Conservation (phyloP, 2,329 filamentous ascomycete species). For the Penicillium sp. region DNA sequence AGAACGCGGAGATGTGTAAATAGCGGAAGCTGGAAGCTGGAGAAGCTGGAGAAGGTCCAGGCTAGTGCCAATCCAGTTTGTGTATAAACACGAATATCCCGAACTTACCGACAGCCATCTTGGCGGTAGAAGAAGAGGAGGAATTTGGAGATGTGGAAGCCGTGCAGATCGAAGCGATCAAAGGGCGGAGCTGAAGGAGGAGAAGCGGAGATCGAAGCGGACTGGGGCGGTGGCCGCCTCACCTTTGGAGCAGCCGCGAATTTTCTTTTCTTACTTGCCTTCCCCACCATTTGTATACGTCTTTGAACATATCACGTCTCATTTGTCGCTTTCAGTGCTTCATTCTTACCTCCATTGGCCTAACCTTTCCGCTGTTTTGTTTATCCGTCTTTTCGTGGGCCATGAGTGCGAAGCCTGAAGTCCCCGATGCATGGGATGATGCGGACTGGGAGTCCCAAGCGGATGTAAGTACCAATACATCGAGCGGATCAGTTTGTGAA, state of each 20-base stretch:
- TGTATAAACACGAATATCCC: background rate
- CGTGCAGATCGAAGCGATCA: conserved; percentile 11
- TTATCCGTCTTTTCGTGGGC: conserved; percentile 19
- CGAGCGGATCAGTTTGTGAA: background rate
- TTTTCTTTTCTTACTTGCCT: conserved; percentile 29
- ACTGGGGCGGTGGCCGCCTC: conserved; percentile 31
- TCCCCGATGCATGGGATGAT: conserved; percentile 87
- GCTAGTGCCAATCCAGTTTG: background rate
- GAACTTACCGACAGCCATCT: conserved; percentile 35
- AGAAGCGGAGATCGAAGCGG: conserved; percentile 26
- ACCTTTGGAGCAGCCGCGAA: conserved; percentile 20
- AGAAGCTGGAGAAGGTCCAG: background rate
- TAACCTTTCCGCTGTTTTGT: background rate
- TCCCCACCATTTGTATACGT: conserved; percentile 19
- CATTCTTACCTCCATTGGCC: background rate
- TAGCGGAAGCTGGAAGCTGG: conserved; percentile 8
- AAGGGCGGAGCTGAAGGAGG: background rate
- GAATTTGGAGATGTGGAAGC: background rate
- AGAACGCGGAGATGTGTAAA: conserved; percentile 8
- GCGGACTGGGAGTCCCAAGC: conserved; percentile 86
- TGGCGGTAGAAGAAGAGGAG: conserved; percentile 4
- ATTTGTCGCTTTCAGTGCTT: background rate
- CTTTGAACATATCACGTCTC: conserved; percentile 22
- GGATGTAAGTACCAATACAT: conserved; percentile 59
- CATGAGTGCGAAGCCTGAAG: conserved; percentile 57